Evolutionary conservation across 257 asterid species (phyloP), one percentile per base, ranked within the genome.

Genomic region (Euphrasia confusa): DNA sequence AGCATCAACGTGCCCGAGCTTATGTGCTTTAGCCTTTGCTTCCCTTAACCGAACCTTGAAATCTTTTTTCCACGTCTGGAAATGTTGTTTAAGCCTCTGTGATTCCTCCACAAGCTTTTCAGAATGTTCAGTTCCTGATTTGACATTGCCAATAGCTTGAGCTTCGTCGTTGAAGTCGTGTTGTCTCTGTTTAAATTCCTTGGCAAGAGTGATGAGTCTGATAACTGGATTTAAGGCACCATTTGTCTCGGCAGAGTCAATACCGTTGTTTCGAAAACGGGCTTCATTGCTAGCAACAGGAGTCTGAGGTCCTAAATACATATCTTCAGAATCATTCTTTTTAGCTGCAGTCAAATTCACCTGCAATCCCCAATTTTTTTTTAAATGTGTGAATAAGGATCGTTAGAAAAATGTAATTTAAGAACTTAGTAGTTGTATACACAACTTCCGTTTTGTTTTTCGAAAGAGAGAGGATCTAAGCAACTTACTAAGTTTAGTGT

Each of bases 31-130:
- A 1, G 78, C 69, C 81, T 80, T 89, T 4, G 85, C 80, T 63
- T 86, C 87, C 69, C 80, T 81, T 64, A 89, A 70, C 66, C 90
- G 84, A 15, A 59, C 70, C 73, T 83, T 86, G 71, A 73, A 83
- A 30, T 84, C 93, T 53, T 79, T 83, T 65, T 72, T 84, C 95
- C 95, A 92, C 13, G 68, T 64, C 74, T 81, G 81, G 57, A 88
- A 86, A 74, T 72, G 73, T 48, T 63, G 74, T 70, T 84, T 88
- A 60, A 89, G 79, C 69, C 73, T 79, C 48, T 79, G 78, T 10
- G 74, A 44, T 45, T 88, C 89, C 54, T 77, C 83, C 1, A 65
- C 35, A 18, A 79, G 77, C 65, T 70, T 70, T 60, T 48, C 14
- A 17, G 77, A 50, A 21, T 54, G 53, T 27, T 75, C 24, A 54